phyloP scores from a whole-genome alignment of 495 filamentous ascomycete species.

The Lasiosphaeria hispida region DNA sequence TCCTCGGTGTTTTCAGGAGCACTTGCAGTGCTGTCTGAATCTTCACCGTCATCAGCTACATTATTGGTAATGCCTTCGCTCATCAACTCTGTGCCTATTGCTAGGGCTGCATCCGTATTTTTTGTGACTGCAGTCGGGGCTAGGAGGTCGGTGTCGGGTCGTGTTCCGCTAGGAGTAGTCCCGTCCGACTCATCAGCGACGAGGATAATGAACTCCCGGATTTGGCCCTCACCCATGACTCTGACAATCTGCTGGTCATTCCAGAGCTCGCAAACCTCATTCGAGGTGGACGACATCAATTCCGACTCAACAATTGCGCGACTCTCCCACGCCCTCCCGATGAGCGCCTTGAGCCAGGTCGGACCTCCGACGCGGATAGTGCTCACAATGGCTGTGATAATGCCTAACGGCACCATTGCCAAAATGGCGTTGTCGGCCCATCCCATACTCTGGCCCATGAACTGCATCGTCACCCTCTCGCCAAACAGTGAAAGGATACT shows the following conservation, averaged over 20 bases:
- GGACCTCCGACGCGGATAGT: conserved; percentile 54
- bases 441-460: conserved; percentile 51
- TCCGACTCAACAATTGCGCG: conserved; percentile 30
- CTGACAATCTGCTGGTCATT: conserved; percentile 31
- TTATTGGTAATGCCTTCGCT: too few relatives aligned
- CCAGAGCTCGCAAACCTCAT: conserved; percentile 38
- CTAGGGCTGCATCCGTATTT: too few relatives aligned
- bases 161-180: too few relatives aligned
- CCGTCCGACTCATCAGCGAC: too few relatives aligned
- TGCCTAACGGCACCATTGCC: conserved; percentile 53
- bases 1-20: too few relatives aligned
- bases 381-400: conserved; percentile 53
- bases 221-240: not conserved
- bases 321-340: conserved; percentile 44
- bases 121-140: too few relatives aligned
- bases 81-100: too few relatives aligned
- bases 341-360: conserved; percentile 49
- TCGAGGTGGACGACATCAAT: conserved; percentile 33
- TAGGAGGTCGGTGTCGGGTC: too few relatives aligned
- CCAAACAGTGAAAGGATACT: too few relatives aligned
- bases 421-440: conserved; percentile 54
- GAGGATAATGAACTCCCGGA: conserved; percentile 5
- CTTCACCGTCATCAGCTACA: too few relatives aligned
- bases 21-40: too few relatives aligned
- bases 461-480: conserved; percentile 57